phyloP scores from a whole-genome alignment of 495 filamentous ascomycete species.

The Xylaria cubensis region DNA sequence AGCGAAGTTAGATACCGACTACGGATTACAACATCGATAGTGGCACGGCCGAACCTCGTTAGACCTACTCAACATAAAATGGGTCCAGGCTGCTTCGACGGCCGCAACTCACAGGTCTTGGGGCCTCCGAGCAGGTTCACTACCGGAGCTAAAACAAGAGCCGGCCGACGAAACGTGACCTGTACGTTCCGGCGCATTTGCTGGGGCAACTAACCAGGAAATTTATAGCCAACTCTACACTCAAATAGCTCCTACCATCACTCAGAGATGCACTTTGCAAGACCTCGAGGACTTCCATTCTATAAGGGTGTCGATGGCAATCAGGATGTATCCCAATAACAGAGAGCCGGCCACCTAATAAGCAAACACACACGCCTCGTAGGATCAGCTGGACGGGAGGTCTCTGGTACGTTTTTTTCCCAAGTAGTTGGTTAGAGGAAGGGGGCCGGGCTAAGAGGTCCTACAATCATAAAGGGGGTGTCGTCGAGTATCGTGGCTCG shows the following conservation, averaged over 20 bases:
- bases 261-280: not conserved
- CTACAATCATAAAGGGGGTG: not conserved
- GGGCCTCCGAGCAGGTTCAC: conserved; percentile 10
- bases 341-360: not conserved
- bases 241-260: not conserved
- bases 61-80: not conserved
- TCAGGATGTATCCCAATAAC: conserved; percentile 6
- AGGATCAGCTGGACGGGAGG: not conserved
- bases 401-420: not conserved
- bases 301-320: not conserved
- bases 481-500: not conserved
- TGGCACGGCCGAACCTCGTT: not conserved
- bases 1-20: not conserved
- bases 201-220: not conserved
- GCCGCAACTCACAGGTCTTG: not conserved
- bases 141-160: conserved; percentile 16
- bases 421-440: not conserved
- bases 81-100: not conserved
- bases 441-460: not conserved
- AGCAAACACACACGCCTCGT: not conserved
- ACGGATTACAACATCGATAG: not conserved
- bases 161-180: conserved; percentile 7
- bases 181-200: not conserved
- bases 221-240: not conserved
- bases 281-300: not conserved